Conservation (phyloP, 495 filamentous ascomycete species). For the Margaritispora aquatica region DNA sequence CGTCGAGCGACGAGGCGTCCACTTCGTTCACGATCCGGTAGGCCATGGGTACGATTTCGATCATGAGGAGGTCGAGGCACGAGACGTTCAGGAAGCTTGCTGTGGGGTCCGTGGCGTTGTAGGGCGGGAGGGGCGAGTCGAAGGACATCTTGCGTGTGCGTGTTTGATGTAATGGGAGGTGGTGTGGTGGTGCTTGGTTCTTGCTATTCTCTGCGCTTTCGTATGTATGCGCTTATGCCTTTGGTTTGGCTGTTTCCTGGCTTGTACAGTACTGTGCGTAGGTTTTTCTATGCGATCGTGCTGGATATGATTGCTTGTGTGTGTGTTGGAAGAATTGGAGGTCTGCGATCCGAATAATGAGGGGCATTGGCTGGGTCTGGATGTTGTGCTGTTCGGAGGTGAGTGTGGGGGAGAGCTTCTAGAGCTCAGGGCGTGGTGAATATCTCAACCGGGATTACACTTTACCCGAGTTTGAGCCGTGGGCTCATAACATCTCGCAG, state of each 20-base stretch:
- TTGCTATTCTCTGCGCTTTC: background rate
- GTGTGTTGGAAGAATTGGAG: no score
- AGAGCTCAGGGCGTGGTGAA: no score
- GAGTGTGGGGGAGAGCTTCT: no score
- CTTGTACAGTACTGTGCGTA: no score
- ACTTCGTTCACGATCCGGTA: slow-evolving; percentile 66
- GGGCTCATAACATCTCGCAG: no score
- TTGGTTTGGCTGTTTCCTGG: background rate
- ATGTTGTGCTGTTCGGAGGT: no score
- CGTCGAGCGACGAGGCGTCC: slow-evolving; percentile 26
- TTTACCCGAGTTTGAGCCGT: no score
- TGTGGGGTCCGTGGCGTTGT: slow-evolving; percentile 68
- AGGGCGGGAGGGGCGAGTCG: slow-evolving; percentile 61
- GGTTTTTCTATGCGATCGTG: no score
- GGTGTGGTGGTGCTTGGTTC: background rate
- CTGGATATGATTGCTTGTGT: no score
- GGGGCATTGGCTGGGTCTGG: no score
- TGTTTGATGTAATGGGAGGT: background rate
- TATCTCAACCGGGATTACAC: no score
- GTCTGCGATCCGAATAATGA: no score
- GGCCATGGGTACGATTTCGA: slow-evolving; percentile 93
- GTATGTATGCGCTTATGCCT: background rate
- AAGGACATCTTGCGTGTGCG: slow-evolving; percentile 57
- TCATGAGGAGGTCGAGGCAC: slow-evolving; percentile 86
- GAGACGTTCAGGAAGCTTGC: slow-evolving; percentile 74